Evolutionary conservation across 2,329 filamentous ascomycete genomes (phyloP).

Genomic region (Boeremia exigua): DNA sequence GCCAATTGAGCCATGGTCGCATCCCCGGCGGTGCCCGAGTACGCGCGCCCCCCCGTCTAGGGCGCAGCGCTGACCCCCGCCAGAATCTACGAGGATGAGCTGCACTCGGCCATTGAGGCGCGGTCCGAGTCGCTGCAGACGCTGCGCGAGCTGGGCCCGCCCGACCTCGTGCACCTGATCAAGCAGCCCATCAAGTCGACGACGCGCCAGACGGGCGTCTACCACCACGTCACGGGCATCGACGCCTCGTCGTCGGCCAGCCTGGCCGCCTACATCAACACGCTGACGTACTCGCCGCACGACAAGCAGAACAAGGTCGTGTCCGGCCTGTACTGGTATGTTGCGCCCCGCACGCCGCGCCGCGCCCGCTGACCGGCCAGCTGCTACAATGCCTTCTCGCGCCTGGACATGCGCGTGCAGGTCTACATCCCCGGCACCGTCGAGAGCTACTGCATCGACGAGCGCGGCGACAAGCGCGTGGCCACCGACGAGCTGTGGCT

Average conservation of each 20-base stretch:
- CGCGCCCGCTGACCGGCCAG: conserved; percentile 49
- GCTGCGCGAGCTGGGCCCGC: conserved; percentile 91
- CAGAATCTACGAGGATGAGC: conserved; percentile 91
- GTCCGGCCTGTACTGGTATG: conserved; percentile 91
- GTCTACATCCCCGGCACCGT: conserved; percentile 96
- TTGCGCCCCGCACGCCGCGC: not conserved
- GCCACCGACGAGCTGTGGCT: conserved; percentile 95
- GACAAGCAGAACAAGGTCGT: conserved; percentile 88
- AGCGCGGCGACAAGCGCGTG: conserved; percentile 91
- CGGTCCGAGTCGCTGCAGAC: conserved; percentile 86
- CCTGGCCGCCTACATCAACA: conserved; percentile 97
- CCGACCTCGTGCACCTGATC: conserved; percentile 92
- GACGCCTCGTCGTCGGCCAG: conserved; percentile 98
- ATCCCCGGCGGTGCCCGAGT: conserved; percentile 52
- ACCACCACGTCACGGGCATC: conserved; percentile 96
- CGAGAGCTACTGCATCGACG: conserved; percentile 96
- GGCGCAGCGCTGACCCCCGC: not conserved
- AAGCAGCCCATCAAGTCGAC: conserved; percentile 71
- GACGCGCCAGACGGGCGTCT: conserved; percentile 76
- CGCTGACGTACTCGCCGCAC: conserved; percentile 86
- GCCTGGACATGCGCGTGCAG: conserved; percentile 97
- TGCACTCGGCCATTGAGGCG: conserved; percentile 89
- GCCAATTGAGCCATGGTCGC: conserved; percentile 49
- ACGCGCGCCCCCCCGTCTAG: conserved; percentile 29
- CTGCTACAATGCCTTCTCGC: conserved; percentile 99